These are phyloP conservation scores for Parasarocladium wereldwijsianum DNA, from an alignment of 2,329 filamentous ascomycete species.

Conservation along the genomic window DNA sequence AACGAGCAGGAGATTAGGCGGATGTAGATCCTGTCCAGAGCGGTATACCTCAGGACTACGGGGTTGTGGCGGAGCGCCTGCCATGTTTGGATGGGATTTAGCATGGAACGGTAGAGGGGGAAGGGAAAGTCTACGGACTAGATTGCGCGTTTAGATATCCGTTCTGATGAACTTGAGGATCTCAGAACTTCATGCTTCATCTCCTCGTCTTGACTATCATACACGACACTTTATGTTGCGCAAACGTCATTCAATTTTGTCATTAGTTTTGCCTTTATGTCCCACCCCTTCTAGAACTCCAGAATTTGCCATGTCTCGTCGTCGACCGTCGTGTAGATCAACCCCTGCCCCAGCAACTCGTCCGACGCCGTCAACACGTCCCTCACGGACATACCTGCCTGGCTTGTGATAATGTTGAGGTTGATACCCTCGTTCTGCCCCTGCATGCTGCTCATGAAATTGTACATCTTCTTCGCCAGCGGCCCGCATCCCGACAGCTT, in stretches of 20 bases:
- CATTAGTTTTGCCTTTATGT: no score
- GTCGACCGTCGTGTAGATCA: conserved; percentile 85
- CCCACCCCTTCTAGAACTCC: no score
- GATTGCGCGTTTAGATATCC: no score
- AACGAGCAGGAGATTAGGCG: conserved; percentile 78
- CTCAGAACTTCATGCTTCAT: no score
- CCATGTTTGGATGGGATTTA: no score
- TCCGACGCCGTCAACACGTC: conserved; percentile 69
- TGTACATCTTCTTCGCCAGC: conserved; percentile 55
- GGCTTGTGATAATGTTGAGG: conserved; percentile 57
- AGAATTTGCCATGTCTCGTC: conserved; percentile 84
- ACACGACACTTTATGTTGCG: no score
- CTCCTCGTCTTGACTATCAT: no score
- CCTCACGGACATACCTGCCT: conserved; percentile 47
- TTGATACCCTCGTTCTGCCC: conserved; percentile 75
- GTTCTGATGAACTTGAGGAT: no score
- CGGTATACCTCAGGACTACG: no score
- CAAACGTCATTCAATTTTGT: neutral
- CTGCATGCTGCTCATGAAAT: conserved; percentile 48
- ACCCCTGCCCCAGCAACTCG: conserved; percentile 57
- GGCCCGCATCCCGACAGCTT: conserved; percentile 35
- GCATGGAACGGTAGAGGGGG: no score
- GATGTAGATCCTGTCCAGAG: conserved; percentile 42
- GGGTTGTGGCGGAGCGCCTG: no score
- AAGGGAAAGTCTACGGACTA: no score